Conservation (phyloP, 1,284 basidiomycete species). For the Ceratobasidium sp. region DNA sequence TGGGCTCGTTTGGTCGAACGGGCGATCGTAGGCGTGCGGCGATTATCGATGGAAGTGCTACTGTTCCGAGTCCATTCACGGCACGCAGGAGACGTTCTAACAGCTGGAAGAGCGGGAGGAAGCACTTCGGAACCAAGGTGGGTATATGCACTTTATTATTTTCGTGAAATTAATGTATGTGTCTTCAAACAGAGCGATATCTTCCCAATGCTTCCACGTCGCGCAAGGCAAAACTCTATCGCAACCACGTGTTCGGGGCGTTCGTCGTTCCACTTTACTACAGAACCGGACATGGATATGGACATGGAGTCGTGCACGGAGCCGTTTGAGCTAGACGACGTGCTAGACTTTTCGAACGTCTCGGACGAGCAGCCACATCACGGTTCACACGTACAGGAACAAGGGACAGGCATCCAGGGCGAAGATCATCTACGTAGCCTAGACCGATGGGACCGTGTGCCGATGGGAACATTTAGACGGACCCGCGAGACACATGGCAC, state of each 20-base stretch:
- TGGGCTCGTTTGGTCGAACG: conserved; percentile 34
- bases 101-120: conserved; percentile 40
- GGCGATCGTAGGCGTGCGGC: conserved; percentile 36
- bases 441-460: conserved; percentile 44
- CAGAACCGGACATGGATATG: conserved; percentile 25
- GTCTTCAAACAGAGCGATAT: conserved; percentile 25
- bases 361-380: conserved; percentile 34
- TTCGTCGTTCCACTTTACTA: conserved; percentile 29
- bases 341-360: conserved; percentile 34
- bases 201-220: conserved; percentile 31
- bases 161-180: neutral
- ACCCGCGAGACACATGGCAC: conserved; percentile 40
- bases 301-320: conserved; percentile 33
- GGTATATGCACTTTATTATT: conserved; percentile 11
- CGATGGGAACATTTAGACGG: conserved; percentile 44
- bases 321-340: conserved; percentile 35
- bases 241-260: conserved; percentile 15
- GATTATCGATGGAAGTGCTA: conserved; percentile 27
- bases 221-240: conserved; percentile 15
- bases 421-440: conserved; percentile 37
- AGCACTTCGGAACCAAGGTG: conserved; percentile 34
- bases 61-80: conserved; percentile 31
- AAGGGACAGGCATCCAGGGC: neutral
- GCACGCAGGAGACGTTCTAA: conserved; percentile 24
- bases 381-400: conserved; percentile 5